Conservation (phyloP, 352 stramenopile genomes). For the Globisporangium recalcitrans region DNA sequence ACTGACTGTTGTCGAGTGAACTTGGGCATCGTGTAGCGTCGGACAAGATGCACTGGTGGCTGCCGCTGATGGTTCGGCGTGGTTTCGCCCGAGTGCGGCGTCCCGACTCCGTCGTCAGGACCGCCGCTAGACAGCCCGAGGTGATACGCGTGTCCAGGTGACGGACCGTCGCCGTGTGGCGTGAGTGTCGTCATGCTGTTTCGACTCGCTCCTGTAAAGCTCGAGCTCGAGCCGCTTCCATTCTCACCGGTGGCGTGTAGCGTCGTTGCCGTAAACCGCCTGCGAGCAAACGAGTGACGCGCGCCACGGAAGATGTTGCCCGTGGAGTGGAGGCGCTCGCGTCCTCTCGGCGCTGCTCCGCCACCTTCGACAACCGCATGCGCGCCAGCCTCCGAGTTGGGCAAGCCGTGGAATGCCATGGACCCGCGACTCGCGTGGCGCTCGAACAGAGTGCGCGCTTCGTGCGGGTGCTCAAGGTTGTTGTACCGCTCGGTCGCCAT, state of each 20-base stretch:
- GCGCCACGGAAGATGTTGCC: conserved; percentile 66
- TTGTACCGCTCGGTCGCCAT: conserved; percentile 74
- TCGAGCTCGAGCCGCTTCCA: conserved; percentile 3
- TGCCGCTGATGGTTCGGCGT: neutral
- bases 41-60: conserved; percentile 29
- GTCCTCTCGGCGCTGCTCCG: conserved; percentile 11
- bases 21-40: conserved; percentile 32
- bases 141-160: neutral
- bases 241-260: conserved; percentile 1
- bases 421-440: conserved; percentile 82
- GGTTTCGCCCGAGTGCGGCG: conserved; percentile 17
- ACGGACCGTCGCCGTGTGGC: neutral
- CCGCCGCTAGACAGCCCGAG: neutral
- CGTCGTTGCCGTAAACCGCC: conserved; percentile 49
- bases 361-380: conserved; percentile 10
- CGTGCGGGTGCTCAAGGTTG: conserved; percentile 28
- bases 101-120: conserved; percentile 19
- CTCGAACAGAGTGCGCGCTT: conserved; percentile 59
- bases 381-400: conserved; percentile 22
- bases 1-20: conserved; percentile 25
- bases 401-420: conserved; percentile 63
- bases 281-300: conserved; percentile 45
- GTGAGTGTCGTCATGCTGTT: conserved; percentile 2
- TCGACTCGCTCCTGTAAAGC: neutral
- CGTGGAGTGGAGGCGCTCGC: conserved; percentile 28